Conservation (phyloP, 2,329 filamentous ascomycete species). For the Fusarium oxysporum region DNA sequence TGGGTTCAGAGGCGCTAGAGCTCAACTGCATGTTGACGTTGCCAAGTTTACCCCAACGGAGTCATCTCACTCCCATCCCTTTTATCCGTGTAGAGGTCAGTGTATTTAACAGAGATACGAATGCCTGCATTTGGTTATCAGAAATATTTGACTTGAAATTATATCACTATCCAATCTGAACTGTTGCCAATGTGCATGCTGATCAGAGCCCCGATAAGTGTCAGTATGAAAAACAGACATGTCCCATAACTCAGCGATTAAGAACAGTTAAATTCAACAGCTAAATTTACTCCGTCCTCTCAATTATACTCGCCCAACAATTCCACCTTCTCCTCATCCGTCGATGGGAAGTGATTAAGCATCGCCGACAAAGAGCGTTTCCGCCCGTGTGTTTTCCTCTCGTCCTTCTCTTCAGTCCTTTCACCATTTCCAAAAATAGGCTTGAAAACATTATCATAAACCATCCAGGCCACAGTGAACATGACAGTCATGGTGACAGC, state of each 20-base stretch:
- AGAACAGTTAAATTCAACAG: neutral
- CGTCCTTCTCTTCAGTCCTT: slow-evolving; percentile 59
- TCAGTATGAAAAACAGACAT: neutral
- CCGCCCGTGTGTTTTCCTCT: slow-evolving; percentile 4
- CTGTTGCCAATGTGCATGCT: neutral
- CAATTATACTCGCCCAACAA: slow-evolving; percentile 30
- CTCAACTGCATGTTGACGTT: slow-evolving; percentile 37
- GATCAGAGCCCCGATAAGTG: neutral
- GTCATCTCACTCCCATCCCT: slow-evolving; percentile 21
- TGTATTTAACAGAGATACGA: neutral
- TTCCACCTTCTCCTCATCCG: slow-evolving; percentile 44
- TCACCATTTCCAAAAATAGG: slow-evolving; percentile 88
- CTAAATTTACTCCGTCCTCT: neutral
- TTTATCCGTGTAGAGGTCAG: slow-evolving; percentile 2
- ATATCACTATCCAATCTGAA: neutral
- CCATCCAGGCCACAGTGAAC: slow-evolving; percentile 62
- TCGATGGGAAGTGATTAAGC: slow-evolving; percentile 3
- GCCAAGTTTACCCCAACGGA: slow-evolving; percentile 40
- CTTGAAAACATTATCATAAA: slow-evolving; percentile 62
- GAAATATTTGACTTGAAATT: neutral
- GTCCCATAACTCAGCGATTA: neutral
- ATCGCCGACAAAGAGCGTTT: slow-evolving; percentile 18
- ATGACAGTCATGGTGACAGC: slow-evolving; percentile 61
- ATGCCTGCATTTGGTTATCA: neutral
- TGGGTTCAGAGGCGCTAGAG: slow-evolving; percentile 23